phyloP scores from a whole-genome alignment of 2,329 filamentous ascomycete species.

The Capronia epimyces region DNA sequence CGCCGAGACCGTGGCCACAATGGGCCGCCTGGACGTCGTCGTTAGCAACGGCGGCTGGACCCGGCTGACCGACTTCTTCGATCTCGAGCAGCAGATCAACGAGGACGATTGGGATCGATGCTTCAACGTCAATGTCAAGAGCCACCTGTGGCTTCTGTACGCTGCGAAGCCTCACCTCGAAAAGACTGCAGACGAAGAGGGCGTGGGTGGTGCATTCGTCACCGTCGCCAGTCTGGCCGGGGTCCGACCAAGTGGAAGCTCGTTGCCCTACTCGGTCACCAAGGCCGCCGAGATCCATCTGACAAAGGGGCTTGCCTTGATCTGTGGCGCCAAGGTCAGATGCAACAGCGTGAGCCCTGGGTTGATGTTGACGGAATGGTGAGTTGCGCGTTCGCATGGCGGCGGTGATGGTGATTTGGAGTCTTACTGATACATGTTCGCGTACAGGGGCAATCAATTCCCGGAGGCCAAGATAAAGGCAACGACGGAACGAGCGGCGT shows the following conservation, averaged over 20 bases:
- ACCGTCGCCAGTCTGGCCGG: slow-evolving; percentile 61
- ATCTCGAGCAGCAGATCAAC: slow-evolving; percentile 27
- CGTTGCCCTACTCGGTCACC: slow-evolving; percentile 66
- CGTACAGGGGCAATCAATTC: slow-evolving; percentile 25
- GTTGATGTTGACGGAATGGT: slow-evolving; percentile 63
- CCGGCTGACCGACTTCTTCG: slow-evolving; percentile 36
- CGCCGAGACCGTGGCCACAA: slow-evolving; percentile 40
- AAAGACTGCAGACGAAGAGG: slow-evolving; percentile 33
- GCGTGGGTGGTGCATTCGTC: slow-evolving; percentile 18
- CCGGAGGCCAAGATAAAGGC: slow-evolving; percentile 28
- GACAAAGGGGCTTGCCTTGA: slow-evolving; percentile 59
- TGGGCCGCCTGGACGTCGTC: slow-evolving; percentile 47
- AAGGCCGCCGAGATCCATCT: slow-evolving; percentile 69
- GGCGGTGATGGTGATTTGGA: not conserved
- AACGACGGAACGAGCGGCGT: slow-evolving; percentile 22
- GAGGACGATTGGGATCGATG: slow-evolving; percentile 57
- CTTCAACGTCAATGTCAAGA: slow-evolving; percentile 60
- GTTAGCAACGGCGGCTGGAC: slow-evolving; percentile 40
- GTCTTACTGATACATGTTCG: not conserved
- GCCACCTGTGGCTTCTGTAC: slow-evolving; percentile 56
- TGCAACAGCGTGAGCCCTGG: slow-evolving; percentile 62
- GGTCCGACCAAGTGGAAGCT: slow-evolving; percentile 58
- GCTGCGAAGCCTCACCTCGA: slow-evolving; percentile 53
- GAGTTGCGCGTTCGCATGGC: slow-evolving; percentile 4
- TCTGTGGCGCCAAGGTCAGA: slow-evolving; percentile 57